Conservation (phyloP, 2,329 filamentous ascomycete species). For the Chaetomiaceae sp. region DNA sequence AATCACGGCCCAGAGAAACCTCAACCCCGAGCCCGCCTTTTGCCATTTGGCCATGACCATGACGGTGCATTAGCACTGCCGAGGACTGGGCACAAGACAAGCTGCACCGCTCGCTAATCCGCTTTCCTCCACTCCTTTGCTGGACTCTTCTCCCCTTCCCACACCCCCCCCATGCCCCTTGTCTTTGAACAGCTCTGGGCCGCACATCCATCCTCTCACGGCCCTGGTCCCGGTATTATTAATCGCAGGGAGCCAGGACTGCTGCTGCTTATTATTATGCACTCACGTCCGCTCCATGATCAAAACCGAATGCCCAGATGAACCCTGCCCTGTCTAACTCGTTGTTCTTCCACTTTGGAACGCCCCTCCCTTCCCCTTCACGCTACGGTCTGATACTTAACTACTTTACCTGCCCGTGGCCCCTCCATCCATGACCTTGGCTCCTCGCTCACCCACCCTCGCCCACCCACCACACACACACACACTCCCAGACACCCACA, state of each 20-base stretch:
- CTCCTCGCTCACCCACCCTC: constrained; percentile 4
- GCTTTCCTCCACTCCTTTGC: too few species aligned
- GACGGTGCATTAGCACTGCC: constrained; percentile 6
- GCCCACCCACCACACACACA: too few species aligned
- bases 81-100: neutral
- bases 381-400: neutral
- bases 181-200: constrained; percentile 3
- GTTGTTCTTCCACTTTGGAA: too few species aligned
- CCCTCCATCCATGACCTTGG: neutral
- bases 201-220: constrained; percentile 9
- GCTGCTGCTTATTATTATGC: constrained; percentile 14
- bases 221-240: constrained; percentile 23
- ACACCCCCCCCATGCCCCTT: neutral
- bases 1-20: constrained; percentile 6
- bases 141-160: constrained; percentile 5
- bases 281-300: neutral
- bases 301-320: constrained; percentile 2
- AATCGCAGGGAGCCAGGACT: constrained; percentile 16
- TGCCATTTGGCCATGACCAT: neutral
- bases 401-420: neutral
- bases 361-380: neutral
- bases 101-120: constrained; percentile 4
- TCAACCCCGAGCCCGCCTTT: constrained; percentile 10
- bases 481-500: too few species aligned
- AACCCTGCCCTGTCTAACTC: neutral